phyloP scores from a whole-genome alignment of 495 filamentous ascomycete genomes.

The Daldinia childiae region DNA sequence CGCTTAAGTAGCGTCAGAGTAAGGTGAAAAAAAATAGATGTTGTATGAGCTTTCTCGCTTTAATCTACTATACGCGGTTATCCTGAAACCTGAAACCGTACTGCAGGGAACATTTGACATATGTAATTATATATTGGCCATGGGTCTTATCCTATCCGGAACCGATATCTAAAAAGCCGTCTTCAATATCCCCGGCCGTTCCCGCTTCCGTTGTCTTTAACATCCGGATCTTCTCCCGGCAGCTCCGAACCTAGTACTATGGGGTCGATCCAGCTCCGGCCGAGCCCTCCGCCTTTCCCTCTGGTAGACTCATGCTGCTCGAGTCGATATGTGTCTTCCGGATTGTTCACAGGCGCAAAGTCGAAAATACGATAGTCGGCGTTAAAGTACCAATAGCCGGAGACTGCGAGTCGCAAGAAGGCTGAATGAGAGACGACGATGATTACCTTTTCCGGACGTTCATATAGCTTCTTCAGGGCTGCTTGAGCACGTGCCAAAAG shows the following conservation, averaged over 20 bases:
- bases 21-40: slow-evolving; percentile 10
- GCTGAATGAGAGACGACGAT: slow-evolving; percentile 68
- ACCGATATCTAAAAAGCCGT: slow-evolving; percentile 1
- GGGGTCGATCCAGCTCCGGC: slow-evolving; percentile 40
- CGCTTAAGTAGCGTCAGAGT: slow-evolving; percentile 8
- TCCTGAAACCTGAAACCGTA: neutral
- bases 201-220: slow-evolving; percentile 15
- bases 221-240: slow-evolving; percentile 41
- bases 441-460: slow-evolving; percentile 67
- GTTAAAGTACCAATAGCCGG: slow-evolving; percentile 61
- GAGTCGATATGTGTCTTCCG: slow-evolving; percentile 47
- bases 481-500: slow-evolving; percentile 60
- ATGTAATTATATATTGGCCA: neutral
- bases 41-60: slow-evolving; percentile 3
- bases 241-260: slow-evolving; percentile 42
- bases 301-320: slow-evolving; percentile 55
- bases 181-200: slow-evolving; percentile 27
- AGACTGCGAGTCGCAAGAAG: slow-evolving; percentile 62
- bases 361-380: slow-evolving; percentile 71
- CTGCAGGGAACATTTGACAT: neutral
- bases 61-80: neutral
- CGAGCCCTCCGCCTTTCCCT: slow-evolving; percentile 48
- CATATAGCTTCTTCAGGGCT: slow-evolving; percentile 58
- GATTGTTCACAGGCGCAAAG: slow-evolving; percentile 51
- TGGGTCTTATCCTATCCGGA: neutral